phyloP scores from a whole-genome alignment of 176 grass and related monocot genomes.

The Coix lacrymajobi region DNA sequence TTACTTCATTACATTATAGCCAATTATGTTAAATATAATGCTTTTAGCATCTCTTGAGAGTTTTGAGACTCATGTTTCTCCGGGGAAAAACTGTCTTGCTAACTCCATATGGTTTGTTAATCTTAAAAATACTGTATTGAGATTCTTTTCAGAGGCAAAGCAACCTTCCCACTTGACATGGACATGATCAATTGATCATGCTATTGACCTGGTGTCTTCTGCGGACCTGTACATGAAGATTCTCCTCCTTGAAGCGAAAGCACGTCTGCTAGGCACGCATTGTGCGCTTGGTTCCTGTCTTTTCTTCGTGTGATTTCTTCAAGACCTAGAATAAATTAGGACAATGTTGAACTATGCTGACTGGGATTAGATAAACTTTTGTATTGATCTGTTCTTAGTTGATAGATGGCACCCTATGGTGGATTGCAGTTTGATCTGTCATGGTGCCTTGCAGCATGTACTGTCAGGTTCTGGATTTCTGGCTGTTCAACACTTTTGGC shows the following conservation, averaged over 20 bases:
- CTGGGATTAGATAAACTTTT: not conserved
- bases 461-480: not conserved
- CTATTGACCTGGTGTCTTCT: not conserved
- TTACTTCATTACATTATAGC: slow-evolving; percentile 22
- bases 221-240: not conserved
- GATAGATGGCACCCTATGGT: not conserved
- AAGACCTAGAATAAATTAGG: not conserved
- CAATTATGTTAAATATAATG: slow-evolving; percentile 7
- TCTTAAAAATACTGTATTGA: slow-evolving; percentile 1
- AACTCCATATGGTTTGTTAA: not conserved
- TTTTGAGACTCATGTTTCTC: not conserved
- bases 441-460: not conserved
- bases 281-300: not conserved
- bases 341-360: not conserved
- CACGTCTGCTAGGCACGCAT: not conserved
- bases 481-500: not conserved
- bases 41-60: not conserved
- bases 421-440: not conserved
- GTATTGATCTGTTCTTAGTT: not conserved
- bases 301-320: not conserved
- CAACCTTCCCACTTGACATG: not conserved
- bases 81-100: not conserved
- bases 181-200: not conserved
- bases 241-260: not conserved
- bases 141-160: not conserved